Conservation (phyloP, 306 rosid genomes). For the Abrus precatorius region DNA sequence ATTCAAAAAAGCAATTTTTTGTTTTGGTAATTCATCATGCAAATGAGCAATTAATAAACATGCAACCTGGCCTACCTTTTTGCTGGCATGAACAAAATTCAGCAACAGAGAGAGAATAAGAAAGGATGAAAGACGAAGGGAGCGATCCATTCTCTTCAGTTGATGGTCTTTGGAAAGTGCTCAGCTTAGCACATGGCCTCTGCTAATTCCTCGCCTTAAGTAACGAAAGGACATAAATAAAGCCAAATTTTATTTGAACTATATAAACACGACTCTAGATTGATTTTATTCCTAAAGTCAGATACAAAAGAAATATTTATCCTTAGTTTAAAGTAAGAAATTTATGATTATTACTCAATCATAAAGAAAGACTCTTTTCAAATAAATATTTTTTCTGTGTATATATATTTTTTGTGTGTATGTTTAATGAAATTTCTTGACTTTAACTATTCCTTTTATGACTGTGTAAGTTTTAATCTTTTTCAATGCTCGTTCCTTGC, state of each 20-base stretch:
- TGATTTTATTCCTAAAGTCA: not conserved
- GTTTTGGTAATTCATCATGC: too few relatives aligned
- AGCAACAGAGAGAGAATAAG: conserved; percentile 23
- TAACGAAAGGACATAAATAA: not conserved
- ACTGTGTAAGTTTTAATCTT: not conserved
- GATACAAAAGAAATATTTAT: too few relatives aligned
- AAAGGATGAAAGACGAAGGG: conserved; percentile 34
- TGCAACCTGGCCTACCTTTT: conserved; percentile 34
- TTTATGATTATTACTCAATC: too few relatives aligned
- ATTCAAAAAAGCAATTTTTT: too few relatives aligned
- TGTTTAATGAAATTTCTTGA: not conserved
- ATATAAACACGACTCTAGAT: not conserved
- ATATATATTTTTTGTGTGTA: not conserved
- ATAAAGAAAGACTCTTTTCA: not conserved
- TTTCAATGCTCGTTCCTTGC: conserved; percentile 11
- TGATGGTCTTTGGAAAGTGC: not conserved
- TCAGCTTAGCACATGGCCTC: not conserved
- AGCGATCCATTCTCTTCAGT: conserved; percentile 34
- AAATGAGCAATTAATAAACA: conserved; percentile 5
- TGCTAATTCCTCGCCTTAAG: not conserved
- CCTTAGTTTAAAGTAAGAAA: not conserved
- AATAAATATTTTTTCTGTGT: not conserved
- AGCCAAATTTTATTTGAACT: not conserved
- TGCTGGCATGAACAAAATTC: conserved; percentile 42
- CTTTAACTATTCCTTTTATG: not conserved